Percentiles rank a stretch among this genome's conserved stretches.
phyloP scores from a whole-genome alignment of 495 filamentous ascomycete species.

The Podospora comata region DNA sequence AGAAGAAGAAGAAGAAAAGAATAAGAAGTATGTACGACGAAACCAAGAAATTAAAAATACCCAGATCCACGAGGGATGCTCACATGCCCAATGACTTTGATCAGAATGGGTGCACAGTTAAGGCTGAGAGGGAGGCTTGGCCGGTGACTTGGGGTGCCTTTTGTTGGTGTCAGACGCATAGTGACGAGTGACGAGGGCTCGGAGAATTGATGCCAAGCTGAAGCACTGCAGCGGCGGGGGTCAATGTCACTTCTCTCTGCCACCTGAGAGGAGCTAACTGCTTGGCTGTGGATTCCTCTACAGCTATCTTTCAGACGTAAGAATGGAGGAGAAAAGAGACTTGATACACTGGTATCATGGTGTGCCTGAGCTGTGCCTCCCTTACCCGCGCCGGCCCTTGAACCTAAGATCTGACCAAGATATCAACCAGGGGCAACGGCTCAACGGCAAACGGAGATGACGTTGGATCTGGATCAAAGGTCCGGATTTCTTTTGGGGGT shows the following conservation, averaged over 20 bases:
- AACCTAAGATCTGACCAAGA: not conserved
- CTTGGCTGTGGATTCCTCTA: not conserved
- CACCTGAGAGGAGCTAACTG: not conserved
- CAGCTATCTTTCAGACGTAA: not conserved
- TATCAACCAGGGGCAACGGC: not conserved
- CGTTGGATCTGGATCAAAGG: not conserved
- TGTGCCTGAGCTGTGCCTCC: no score
- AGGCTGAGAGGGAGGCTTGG: not conserved
- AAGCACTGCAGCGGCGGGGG: not conserved
- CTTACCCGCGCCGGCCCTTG: not conserved
- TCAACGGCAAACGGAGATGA: not conserved
- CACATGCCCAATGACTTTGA: not conserved
- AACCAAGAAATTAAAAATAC: not conserved
- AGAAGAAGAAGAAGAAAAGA: not conserved
- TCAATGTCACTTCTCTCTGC: not conserved
- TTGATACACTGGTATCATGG: not conserved
- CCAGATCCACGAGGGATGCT: not conserved
- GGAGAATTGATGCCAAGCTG: not conserved
- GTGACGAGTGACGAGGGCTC: not conserved
- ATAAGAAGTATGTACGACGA: not conserved
- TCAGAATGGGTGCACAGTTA: not conserved
- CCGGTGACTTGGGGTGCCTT: not conserved
- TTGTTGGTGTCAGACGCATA: not conserved
- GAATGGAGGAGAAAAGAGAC: not conserved
- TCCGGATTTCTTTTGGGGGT: conserved; percentile 4